Evolutionary conservation across 2,329 filamentous ascomycete genomes (phyloP).

Genomic region (Hymenoscyphus linearis): DNA sequence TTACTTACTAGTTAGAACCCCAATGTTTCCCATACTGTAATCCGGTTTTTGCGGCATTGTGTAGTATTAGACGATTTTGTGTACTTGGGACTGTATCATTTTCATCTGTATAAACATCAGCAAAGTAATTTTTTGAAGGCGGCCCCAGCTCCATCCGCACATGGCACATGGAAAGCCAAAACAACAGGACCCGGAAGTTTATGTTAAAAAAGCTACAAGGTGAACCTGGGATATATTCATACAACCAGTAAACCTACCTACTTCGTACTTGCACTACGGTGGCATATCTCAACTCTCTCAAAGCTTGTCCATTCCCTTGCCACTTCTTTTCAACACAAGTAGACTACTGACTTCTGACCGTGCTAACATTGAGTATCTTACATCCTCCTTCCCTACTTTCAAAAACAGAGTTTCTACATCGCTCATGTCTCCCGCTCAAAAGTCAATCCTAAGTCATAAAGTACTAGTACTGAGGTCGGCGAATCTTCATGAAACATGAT

Average conservation of each 20-base stretch:
- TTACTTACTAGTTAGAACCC: not conserved
- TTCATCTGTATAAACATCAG: too few relatives aligned
- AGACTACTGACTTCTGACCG: constrained; percentile 27
- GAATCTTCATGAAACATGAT: not conserved
- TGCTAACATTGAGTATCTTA: constrained; percentile 29
- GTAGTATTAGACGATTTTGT: too few relatives aligned
- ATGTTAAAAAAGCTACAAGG: not conserved
- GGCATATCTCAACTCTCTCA: constrained; percentile 18
- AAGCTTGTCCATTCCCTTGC: constrained; percentile 23
- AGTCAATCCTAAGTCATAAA: too few relatives aligned
- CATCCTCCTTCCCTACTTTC: too few relatives aligned
- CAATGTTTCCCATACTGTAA: not conserved
- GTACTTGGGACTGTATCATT: too few relatives aligned
- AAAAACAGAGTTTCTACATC: not conserved
- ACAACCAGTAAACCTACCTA: constrained; percentile 20
- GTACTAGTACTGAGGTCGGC: not conserved
- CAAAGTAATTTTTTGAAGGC: too few relatives aligned
- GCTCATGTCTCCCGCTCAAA: not conserved
- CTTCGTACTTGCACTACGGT: constrained; percentile 10
- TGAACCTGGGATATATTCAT: constrained; percentile 23
- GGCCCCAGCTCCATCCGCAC: too few relatives aligned
- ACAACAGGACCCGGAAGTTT: too few relatives aligned
- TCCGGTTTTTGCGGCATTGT: not conserved
- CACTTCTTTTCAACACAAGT: constrained; percentile 32
- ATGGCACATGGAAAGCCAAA: too few relatives aligned